Conservation (phyloP, 352 stramenopile species). For the Plasmopara muralis region DNA sequence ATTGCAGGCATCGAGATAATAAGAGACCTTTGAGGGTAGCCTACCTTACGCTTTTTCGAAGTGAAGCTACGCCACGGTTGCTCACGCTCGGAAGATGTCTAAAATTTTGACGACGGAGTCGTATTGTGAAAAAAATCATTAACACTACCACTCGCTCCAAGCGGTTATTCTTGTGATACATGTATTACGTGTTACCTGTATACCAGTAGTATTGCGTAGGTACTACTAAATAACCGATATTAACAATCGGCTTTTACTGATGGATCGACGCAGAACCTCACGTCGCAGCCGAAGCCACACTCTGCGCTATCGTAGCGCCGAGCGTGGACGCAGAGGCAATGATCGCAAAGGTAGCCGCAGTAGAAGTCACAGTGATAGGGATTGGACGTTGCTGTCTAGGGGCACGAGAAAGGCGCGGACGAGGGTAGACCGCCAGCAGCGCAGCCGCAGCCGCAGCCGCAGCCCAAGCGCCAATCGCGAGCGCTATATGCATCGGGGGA, state of each 20-base stretch:
- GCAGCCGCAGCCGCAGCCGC: conserved; percentile 16
- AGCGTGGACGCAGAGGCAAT: conserved; percentile 10
- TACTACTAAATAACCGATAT: too few species aligned
- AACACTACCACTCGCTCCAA: too few species aligned
- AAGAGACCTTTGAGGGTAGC: too few species aligned
- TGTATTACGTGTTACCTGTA: too few species aligned
- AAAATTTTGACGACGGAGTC: too few species aligned
- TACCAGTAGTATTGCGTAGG: too few species aligned
- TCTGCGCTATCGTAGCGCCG: conserved; percentile 12
- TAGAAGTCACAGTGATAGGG: conserved; percentile 14
- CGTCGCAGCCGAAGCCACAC: conserved; percentile 29
- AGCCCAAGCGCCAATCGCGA: not conserved
- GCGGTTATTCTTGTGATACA: too few species aligned
- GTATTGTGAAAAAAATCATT: too few species aligned
- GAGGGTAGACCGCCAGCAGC: conserved; percentile 6
- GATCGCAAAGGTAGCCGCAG: conserved; percentile 18
- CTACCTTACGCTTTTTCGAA: too few species aligned
- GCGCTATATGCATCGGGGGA: not conserved
- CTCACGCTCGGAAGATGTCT: too few species aligned
- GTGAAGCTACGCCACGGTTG: too few species aligned
- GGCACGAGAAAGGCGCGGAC: not conserved
- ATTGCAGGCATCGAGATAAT: too few species aligned
- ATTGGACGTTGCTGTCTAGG: not conserved
- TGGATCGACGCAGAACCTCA: conserved; percentile 18
- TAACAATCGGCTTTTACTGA: not conserved